A percentile compares a stretch with the other conserved stretches of the same genome.
Evolutionary conservation across 441 rosid species (phyloP).

Genomic region (Erodium moschatum): DNA sequence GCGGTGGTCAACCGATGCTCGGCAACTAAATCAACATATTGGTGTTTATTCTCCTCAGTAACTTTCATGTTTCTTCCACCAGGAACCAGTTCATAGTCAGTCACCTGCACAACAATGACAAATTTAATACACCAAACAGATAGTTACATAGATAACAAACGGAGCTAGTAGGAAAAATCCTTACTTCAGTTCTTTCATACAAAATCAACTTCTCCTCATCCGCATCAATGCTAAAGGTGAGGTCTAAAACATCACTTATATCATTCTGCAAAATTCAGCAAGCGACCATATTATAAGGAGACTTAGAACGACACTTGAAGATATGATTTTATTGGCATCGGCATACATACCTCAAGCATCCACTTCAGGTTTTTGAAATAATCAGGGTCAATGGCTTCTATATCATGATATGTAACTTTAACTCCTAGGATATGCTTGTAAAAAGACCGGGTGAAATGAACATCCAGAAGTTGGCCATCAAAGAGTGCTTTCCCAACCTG

Average conservation of each 20-base stretch:
- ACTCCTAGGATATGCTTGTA: constrained; percentile 93
- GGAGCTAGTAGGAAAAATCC: not conserved
- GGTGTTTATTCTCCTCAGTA: constrained; percentile 91
- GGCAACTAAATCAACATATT: constrained; percentile 94
- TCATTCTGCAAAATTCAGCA: constrained; percentile 52
- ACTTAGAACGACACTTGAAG: not conserved
- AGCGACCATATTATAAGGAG: not conserved
- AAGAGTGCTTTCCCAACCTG: constrained; percentile 90
- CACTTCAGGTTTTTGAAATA: constrained; percentile 95
- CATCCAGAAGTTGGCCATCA: constrained; percentile 99
- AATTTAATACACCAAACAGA: not conserved
- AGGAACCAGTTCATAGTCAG: constrained; percentile 92
- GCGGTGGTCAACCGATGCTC: constrained; percentile 92
- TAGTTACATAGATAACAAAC: too few species aligned
- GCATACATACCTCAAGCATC: constrained; percentile 72
- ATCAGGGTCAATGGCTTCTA: constrained; percentile 99
- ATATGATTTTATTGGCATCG: too few species aligned
- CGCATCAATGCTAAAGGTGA: constrained; percentile 97
- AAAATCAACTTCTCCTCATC: constrained; percentile 96
- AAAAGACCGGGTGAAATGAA: constrained; percentile 91
- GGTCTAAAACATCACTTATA: constrained; percentile 69
- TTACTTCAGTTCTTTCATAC: constrained; percentile 87
- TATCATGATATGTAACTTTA: constrained; percentile 96
- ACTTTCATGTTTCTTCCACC: constrained; percentile 94
- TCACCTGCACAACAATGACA: constrained; percentile 39